Evolutionary conservation across 2,329 filamentous ascomycete species (phyloP).

Genomic region (Arthroderma sp.): DNA sequence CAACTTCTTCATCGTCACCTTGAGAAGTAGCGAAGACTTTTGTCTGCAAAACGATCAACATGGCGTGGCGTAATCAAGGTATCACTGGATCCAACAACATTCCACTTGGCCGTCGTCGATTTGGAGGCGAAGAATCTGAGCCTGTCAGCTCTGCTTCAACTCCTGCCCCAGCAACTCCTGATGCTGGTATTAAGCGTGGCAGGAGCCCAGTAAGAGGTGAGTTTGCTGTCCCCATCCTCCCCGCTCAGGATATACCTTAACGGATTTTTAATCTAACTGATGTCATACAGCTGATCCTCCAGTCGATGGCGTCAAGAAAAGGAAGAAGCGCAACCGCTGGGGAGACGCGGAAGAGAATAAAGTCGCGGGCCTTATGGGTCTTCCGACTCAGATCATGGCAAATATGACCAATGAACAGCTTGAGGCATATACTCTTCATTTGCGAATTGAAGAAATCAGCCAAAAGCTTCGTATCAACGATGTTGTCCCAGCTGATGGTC

Average conservation of each 20-base stretch:
- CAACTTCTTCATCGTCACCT: no score
- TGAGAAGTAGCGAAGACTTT: no score
- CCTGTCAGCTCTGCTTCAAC: conserved; percentile 32
- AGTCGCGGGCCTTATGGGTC: conserved; percentile 91
- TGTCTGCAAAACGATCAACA: conserved; percentile 17
- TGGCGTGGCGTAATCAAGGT: conserved; percentile 58
- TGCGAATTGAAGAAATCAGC: conserved; percentile 97
- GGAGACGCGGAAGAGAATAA: conserved; percentile 97
- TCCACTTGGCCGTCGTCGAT: conserved; percentile 74
- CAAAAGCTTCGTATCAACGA: conserved; percentile 99
- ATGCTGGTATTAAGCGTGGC: conserved; percentile 61
- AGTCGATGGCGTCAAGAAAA: conserved; percentile 67
- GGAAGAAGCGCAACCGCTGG: conserved; percentile 99
- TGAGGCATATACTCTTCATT: conserved; percentile 88
- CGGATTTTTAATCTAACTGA: background rate
- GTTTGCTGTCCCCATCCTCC: conserved; percentile 17
- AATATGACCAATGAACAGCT: conserved; percentile 98
- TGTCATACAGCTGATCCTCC: conserved; percentile 31
- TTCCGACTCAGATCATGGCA: conserved; percentile 89
- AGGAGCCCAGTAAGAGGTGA: conserved; percentile 76
- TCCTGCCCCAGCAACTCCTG: conserved; percentile 32
- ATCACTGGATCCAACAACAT: conserved; percentile 99
- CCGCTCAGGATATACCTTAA: conserved; percentile 6
- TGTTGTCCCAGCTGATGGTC: conserved; percentile 90
- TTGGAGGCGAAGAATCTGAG: conserved; percentile 46